These are phyloP conservation scores for Geoglossum glabrum DNA, from an alignment of 495 filamentous ascomycete species.

Conservation along the genomic window DNA sequence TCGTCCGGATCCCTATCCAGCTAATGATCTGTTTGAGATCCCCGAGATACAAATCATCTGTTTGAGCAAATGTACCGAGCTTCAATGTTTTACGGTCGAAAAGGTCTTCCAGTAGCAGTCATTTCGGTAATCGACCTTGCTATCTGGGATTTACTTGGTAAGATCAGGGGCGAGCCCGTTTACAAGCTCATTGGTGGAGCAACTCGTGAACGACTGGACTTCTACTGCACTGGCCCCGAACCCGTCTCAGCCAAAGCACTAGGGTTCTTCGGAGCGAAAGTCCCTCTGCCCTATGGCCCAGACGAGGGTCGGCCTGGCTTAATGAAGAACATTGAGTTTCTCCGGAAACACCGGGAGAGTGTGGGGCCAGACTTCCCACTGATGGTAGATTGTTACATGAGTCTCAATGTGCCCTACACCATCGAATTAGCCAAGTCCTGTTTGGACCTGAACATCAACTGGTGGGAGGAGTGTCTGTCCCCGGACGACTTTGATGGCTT, in stretches of 20 bases:
- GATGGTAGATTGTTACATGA: slow-evolving; percentile 96
- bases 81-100: slow-evolving; percentile 89
- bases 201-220: slow-evolving; percentile 58
- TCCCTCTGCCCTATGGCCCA: slow-evolving; percentile 70
- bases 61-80: slow-evolving; percentile 93
- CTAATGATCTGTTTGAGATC: slow-evolving; percentile 27
- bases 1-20: neutral
- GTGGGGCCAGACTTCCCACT: slow-evolving; percentile 81
- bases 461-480: slow-evolving; percentile 86
- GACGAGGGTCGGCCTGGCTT: slow-evolving; percentile 66
- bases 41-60: slow-evolving; percentile 66
- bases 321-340: slow-evolving; percentile 73
- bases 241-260: slow-evolving; percentile 55
- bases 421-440: slow-evolving; percentile 73
- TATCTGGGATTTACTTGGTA: slow-evolving; percentile 77
- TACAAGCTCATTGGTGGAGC: slow-evolving; percentile 85
- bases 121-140: slow-evolving; percentile 88
- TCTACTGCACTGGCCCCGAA: slow-evolving; percentile 87
- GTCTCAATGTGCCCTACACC: slow-evolving; percentile 73
- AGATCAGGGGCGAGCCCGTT: slow-evolving; percentile 77
- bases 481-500: slow-evolving; percentile 86
- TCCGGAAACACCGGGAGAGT: slow-evolving; percentile 60
- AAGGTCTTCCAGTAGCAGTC: slow-evolving; percentile 71
- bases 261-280: slow-evolving; percentile 79
- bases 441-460: slow-evolving; percentile 69